A percentile compares a stretch with the other conserved stretches of the same genome.
Conservation (phyloP, 495 filamentous ascomycete species). For the Lepraria neglecta region DNA sequence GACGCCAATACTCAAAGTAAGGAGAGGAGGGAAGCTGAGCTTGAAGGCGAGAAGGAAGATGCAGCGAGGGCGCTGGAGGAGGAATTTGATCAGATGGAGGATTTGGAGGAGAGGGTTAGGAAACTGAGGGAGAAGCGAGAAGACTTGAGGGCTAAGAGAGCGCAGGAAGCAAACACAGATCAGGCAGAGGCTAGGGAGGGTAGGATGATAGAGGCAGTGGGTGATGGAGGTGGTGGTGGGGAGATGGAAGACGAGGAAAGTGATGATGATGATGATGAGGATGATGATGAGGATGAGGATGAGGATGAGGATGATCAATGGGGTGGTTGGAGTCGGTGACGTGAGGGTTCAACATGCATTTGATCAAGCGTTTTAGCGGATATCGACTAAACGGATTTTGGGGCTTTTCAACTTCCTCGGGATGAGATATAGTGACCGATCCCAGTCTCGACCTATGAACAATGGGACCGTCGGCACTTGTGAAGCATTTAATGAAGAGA, state of each 20-base stretch:
- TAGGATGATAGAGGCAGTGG: conserved; percentile 33
- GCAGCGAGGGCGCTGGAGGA: conserved; percentile 72
- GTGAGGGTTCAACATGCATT: conserved; percentile 26
- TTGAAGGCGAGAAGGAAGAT: conserved; percentile 82
- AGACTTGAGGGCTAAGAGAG: conserved; percentile 55
- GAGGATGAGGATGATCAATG: conserved; percentile 46
- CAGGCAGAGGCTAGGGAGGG: conserved; percentile 32
- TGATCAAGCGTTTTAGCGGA: conserved; percentile 31
- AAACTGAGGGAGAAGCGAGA: conserved; percentile 68
- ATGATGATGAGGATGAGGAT: too few relatives aligned
- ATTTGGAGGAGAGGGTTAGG: conserved; percentile 71
- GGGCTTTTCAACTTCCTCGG: too few relatives aligned
- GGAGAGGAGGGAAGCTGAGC: conserved; percentile 53
- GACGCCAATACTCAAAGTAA: conserved; percentile 48
- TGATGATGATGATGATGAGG: conserved; percentile 50
- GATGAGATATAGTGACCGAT: too few relatives aligned
- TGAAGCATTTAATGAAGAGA: too few relatives aligned
- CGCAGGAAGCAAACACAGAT: conserved; percentile 44
- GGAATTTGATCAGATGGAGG: conserved; percentile 94
- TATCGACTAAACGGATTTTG: too few relatives aligned
- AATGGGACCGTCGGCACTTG: too few relatives aligned
- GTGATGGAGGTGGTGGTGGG: conserved; percentile 36
- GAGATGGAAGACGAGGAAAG: conserved; percentile 49
- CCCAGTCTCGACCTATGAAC: too few relatives aligned
- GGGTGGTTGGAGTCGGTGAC: conserved; percentile 56